Evolutionary conservation across 176 grass and related monocot species (phyloP), one percentile per base, ranked within the genome.

Genomic region (Alopecurus myosuroides): DNA sequence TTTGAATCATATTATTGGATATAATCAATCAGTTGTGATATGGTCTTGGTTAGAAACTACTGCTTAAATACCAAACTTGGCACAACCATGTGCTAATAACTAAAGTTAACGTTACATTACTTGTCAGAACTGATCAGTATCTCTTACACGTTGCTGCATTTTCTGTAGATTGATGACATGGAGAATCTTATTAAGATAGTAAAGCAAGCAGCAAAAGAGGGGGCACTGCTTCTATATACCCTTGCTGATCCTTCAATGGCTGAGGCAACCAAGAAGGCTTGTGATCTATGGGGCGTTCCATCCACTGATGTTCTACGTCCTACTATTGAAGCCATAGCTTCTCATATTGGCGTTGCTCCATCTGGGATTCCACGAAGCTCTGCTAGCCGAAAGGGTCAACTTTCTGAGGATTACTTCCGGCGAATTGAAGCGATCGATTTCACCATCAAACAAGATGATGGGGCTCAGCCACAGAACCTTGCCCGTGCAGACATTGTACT

Each of bases 401-500:
- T 99, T 34, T 73, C 85, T 35, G 97, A 94, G 55, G 97, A 96
- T 51, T 99, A 99, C 71, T 99, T 97, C 66, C 50, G 6, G 60
- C 90, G 97, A 57, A 99, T 99, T 51, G 97, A 96, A 30, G 97
- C 97, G 15, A 86, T 99, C 19, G 94, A 99, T 85, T 99, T 99
- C 71, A 99, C 97, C 17, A 99, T 99, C 86, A 99, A 99, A 87
- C 93, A 94, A 77, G 97, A 99, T 82, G 97, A 99, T 80, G 97
- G 97, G 29, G 97, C 97, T 78, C 88, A 82, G 81, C 97, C 97
- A 36, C 77, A 91, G 73, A 99, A 99, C 89, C 88, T 99, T 60
- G 60, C 84, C 31, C 86, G 40, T 74, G 86, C 97, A 20, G 31
- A 99, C 36, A 96, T 99, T 76, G 81, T 96, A 37, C 93, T 99